A percentile compares a stretch with the other conserved stretches of the same genome.
These are phyloP conservation scores for Pouteria campechiana DNA, from an alignment of 179 eudicot genomes.

Conservation along the genomic window DNA sequence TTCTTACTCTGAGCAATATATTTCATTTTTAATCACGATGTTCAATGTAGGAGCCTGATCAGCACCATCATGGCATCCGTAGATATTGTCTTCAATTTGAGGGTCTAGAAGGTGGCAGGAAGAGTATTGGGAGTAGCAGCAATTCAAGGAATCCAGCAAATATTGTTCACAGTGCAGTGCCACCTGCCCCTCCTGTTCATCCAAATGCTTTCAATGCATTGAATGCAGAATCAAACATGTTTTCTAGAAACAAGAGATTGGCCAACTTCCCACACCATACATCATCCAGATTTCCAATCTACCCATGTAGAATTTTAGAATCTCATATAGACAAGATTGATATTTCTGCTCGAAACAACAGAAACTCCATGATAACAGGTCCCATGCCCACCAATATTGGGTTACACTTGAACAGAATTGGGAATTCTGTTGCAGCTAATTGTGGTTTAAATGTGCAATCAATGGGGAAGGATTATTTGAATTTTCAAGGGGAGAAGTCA, in stretches of 20 bases:
- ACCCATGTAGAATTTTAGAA: no score
- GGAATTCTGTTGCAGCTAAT: conserved; percentile 30
- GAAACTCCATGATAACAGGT: conserved; percentile 13
- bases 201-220: no score
- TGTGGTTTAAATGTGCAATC: conserved; percentile 24
- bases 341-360: conserved; percentile 14
- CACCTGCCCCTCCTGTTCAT: conserved; percentile 5
- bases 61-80: conserved; percentile 34
- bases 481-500: conserved; percentile 19
- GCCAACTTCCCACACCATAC: conserved; percentile 13
- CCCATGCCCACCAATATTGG: conserved; percentile 74
- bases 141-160: conserved; percentile 12
- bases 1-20: no score
- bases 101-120: conserved; percentile 22
- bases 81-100: conserved; percentile 63
- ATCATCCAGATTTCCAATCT: conserved; percentile 1
- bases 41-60: conserved; percentile 33
- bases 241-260: conserved; percentile 10
- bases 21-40: conserved; percentile 4
- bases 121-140: conserved; percentile 3
- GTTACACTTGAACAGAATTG: conserved; percentile 66
- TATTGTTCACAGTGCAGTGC: conserved; percentile 1
- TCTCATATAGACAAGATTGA: no score
- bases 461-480: conserved; percentile 16
- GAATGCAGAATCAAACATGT: conserved; percentile 10